Percentiles rank a stretch among this genome's conserved stretches.
Conservation (phyloP, 2,329 filamentous ascomycete species). For the Cladobotryum protrusum region DNA sequence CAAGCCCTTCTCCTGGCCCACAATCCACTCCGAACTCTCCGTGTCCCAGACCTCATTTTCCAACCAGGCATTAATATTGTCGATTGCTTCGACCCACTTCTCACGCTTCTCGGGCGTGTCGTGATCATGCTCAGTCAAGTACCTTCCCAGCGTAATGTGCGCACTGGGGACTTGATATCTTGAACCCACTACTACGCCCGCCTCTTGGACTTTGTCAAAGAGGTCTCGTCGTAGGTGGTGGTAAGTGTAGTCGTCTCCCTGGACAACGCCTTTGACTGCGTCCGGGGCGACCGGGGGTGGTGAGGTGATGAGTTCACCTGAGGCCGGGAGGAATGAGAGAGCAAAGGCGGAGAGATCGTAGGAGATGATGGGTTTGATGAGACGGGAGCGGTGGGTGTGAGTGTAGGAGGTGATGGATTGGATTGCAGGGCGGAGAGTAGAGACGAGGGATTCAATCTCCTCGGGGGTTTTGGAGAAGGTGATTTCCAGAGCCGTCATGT, state of each 20-base stretch:
- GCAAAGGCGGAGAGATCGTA: constrained; percentile 83
- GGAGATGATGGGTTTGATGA: constrained; percentile 76
- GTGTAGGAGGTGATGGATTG: constrained; percentile 60
- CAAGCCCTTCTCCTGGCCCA: constrained; percentile 80
- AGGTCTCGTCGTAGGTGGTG: constrained; percentile 83
- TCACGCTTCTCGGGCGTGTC: constrained; percentile 51
- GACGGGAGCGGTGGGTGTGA: constrained; percentile 59
- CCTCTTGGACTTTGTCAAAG: constrained; percentile 53
- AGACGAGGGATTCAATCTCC: constrained; percentile 60
- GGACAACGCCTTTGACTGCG: constrained; percentile 24
- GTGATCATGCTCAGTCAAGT: constrained; percentile 63
- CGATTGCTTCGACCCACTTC: constrained; percentile 63
- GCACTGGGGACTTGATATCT: constrained; percentile 85
- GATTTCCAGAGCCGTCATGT: constrained; percentile 80
- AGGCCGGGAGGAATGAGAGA: constrained; percentile 77
- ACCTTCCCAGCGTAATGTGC: constrained; percentile 82
- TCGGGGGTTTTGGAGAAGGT: constrained; percentile 68
- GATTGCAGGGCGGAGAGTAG: constrained; percentile 49
- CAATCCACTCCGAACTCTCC: constrained; percentile 50
- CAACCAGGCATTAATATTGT: constrained; percentile 72
- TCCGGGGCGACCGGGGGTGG: constrained; percentile 35
- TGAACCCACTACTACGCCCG: constrained; percentile 65
- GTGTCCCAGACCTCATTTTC: constrained; percentile 63
- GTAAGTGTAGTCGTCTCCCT: constrained; percentile 70
- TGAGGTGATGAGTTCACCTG: constrained; percentile 46